These are phyloP conservation scores for Torulaspora indica DNA, from an alignment of 805 yeast genomes.

Conservation along the genomic window DNA sequence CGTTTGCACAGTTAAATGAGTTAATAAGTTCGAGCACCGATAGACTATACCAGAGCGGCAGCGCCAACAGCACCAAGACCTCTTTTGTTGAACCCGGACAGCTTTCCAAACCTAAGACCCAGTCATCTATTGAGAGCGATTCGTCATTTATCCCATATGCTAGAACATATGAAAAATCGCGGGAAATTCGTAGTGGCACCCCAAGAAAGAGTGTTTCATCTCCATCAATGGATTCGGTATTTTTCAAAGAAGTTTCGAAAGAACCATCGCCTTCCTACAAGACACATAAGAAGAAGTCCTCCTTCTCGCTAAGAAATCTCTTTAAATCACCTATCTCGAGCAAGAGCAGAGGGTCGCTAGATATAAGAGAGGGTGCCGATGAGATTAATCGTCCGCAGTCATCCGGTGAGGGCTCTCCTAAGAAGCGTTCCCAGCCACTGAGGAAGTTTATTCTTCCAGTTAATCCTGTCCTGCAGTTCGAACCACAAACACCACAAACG, in stretches of 20 bases:
- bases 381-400: conserved; percentile 4
- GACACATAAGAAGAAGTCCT: conserved; percentile 29
- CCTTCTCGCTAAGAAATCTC: conserved; percentile 31
- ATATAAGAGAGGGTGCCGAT: conserved; percentile 7
- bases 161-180: conserved; percentile 1
- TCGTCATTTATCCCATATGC: conserved; percentile 3
- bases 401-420: conserved; percentile 13
- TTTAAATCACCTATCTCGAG: conserved; percentile 31
- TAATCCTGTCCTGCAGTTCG: conserved; percentile 18
- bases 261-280: conserved; percentile 15
- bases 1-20: neutral
- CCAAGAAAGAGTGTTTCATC: conserved; percentile 8
- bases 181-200: neutral
- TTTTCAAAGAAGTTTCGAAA: conserved; percentile 9
- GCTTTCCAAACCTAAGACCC: conserved; percentile 21
- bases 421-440: conserved; percentile 3
- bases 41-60: conserved; percentile 12
- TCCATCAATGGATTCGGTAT: conserved; percentile 5
- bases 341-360: conserved; percentile 2
- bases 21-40: conserved; percentile 1
- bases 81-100: conserved; percentile 13
- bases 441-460: conserved; percentile 20
- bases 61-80: conserved; percentile 16
- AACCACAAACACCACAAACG: conserved; percentile 9
- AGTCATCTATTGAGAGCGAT: conserved; percentile 25